Conservation (phyloP, 306 rosid species). For the Clitoria ternatea region DNA sequence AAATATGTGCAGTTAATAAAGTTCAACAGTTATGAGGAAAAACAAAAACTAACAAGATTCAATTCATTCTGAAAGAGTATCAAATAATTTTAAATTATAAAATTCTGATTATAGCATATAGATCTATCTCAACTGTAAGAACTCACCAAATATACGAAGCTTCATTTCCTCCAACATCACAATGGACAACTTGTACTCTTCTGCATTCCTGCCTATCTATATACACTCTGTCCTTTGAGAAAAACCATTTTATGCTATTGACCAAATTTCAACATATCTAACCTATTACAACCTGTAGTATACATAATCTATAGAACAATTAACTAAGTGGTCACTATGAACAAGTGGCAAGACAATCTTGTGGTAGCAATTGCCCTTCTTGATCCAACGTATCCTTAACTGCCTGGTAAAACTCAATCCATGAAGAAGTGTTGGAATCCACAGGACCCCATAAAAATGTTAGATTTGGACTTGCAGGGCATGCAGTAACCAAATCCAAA, state of each 20-base stretch:
- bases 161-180: conserved; percentile 40
- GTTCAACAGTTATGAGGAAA: neutral
- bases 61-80: conserved; percentile 13
- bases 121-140: conserved; percentile 38
- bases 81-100: conserved; percentile 16
- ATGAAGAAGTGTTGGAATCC: conserved; percentile 54
- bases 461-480: conserved; percentile 80
- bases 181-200: conserved; percentile 34
- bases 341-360: conserved; percentile 63
- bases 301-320: conserved; percentile 26
- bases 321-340: conserved; percentile 37
- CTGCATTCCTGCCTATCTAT: conserved; percentile 47
- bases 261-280: conserved; percentile 33
- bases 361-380: conserved; percentile 48
- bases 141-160: conserved; percentile 38
- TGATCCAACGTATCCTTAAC: conserved; percentile 56
- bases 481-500: conserved; percentile 68
- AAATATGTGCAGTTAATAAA: neutral
- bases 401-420: conserved; percentile 68
- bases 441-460: conserved; percentile 67
- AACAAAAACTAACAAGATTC: conserved; percentile 7
- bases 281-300: conserved; percentile 29
- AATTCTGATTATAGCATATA: conserved; percentile 36
- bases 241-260: conserved; percentile 41
- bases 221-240: conserved; percentile 46